Conservation (phyloP, 768 basidiomycete genomes). For the Lepiota brunneoincarnata region DNA sequence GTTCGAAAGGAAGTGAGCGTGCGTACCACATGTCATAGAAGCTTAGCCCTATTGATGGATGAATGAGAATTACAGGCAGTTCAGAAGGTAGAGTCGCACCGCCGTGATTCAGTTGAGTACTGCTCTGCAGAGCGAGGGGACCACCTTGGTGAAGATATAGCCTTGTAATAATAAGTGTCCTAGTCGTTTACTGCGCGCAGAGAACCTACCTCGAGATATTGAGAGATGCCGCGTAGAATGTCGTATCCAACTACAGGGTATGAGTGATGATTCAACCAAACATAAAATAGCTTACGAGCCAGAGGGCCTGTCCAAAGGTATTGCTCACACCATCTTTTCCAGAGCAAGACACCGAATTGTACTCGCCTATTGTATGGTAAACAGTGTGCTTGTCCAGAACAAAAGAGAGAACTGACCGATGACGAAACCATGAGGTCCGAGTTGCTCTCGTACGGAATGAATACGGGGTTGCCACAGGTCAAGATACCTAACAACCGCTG, state of each 20-base stretch:
- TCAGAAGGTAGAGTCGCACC: slow-evolving; percentile 22
- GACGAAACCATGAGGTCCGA: slow-evolving; percentile 46
- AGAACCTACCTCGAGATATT: slow-evolving; percentile 43
- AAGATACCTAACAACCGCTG: slow-evolving; percentile 37
- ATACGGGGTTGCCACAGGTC: slow-evolving; percentile 57
- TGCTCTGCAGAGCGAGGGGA: slow-evolving; percentile 47
- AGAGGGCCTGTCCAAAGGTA: slow-evolving; percentile 54
- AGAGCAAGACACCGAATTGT: slow-evolving; percentile 54
- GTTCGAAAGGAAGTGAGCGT: slow-evolving; percentile 1
- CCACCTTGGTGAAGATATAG: slow-evolving; percentile 56
- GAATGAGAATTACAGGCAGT: not conserved
- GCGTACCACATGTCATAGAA: slow-evolving; percentile 47
- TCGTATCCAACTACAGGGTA: slow-evolving; percentile 36
- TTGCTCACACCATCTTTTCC: slow-evolving; percentile 49
- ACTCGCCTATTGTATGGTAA: slow-evolving; percentile 37
- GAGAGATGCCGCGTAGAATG: slow-evolving; percentile 44
- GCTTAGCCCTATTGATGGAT: slow-evolving; percentile 27
- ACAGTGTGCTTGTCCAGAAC: not conserved
- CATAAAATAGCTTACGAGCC: slow-evolving; percentile 32
- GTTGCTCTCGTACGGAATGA: slow-evolving; percentile 39
- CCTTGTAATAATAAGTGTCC: slow-evolving; percentile 20
- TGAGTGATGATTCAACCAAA: not conserved
- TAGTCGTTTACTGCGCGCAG: not conserved
- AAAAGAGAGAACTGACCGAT: slow-evolving; percentile 31
- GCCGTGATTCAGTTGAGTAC: slow-evolving; percentile 47